A percentile compares a stretch with the other conserved stretches of the same genome.
Conservation (phyloP, 441 rosid species). For the Gossypium davidsonii region DNA sequence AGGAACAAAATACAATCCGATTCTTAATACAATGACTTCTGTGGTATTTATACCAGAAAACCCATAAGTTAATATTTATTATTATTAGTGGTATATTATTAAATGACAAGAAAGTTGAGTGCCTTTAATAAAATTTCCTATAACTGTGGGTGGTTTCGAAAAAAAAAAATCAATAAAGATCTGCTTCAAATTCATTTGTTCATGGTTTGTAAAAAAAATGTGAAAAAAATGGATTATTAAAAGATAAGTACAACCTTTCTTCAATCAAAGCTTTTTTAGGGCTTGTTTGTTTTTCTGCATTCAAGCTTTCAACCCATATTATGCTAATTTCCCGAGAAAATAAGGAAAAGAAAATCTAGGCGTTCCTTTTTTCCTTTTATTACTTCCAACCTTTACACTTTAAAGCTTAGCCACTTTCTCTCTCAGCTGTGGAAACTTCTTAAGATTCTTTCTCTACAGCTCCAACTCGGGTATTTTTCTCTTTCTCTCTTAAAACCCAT, state of each 20-base stretch:
- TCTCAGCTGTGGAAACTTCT: not conserved
- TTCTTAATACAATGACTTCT: too few relatives aligned
- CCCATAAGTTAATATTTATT: too few relatives aligned
- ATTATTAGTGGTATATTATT: not conserved
- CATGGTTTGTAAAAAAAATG: not conserved
- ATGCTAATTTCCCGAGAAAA: not conserved
- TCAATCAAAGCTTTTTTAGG: not conserved
- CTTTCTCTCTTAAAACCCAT: not conserved
- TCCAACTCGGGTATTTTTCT: not conserved
- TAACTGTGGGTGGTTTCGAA: not conserved
- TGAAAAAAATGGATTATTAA: not conserved
- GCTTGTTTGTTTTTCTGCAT: not conserved
- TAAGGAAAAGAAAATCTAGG: not conserved
- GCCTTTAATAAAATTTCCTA: not conserved
- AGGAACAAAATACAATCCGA: accelerated
- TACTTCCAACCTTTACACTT: not conserved
- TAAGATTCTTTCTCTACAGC: not conserved
- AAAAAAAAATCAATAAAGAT: not conserved
- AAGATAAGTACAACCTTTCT: not conserved
- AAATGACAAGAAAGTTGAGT: not conserved
- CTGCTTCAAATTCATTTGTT: not conserved
- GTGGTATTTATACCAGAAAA: too few relatives aligned
- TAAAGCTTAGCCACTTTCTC: not conserved
- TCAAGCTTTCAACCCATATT: not conserved
- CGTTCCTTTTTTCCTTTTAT: not conserved